Evolutionary conservation across 2,329 filamentous ascomycete genomes (phyloP).

Genomic region (Scytalidium lignicola): DNA sequence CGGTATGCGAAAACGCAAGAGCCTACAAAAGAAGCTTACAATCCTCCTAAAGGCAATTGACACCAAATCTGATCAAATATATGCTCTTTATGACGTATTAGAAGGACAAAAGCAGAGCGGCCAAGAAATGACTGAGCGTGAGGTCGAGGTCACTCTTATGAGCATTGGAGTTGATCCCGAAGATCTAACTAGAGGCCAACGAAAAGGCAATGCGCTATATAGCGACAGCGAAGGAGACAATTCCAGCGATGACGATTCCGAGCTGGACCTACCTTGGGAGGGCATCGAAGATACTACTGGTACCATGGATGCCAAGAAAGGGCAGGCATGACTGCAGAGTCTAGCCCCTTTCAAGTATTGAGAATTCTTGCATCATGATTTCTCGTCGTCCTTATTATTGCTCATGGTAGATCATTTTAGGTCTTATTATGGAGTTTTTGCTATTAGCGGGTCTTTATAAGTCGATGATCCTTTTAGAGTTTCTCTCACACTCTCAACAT

Average conservation of each 20-base stretch:
- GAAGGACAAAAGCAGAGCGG: constrained; percentile 69
- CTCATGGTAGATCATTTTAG: too few species aligned
- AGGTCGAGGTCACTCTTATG: constrained; percentile 59
- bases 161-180: constrained; percentile 33
- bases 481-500: too few species aligned
- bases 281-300: constrained; percentile 15
- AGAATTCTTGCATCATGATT: too few species aligned
- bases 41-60: constrained; percentile 59
- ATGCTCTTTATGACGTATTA: constrained; percentile 76
- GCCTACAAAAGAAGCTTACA: constrained; percentile 56
- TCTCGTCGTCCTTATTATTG: too few species aligned
- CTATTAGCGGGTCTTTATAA: too few species aligned
- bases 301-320: background rate
- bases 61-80: constrained; percentile 73
- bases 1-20: constrained; percentile 58
- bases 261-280: constrained; percentile 18
- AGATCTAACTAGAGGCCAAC: background rate
- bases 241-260: constrained; percentile 4
- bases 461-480: too few species aligned
- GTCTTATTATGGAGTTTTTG: too few species aligned
- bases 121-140: constrained; percentile 56
- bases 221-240: background rate
- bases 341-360: too few species aligned
- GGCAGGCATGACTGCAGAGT: too few species aligned
- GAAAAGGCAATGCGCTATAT: background rate